Evolutionary conservation across 208 protist species (phyloP).

Genomic region (Acanthamoeba sp.): DNA sequence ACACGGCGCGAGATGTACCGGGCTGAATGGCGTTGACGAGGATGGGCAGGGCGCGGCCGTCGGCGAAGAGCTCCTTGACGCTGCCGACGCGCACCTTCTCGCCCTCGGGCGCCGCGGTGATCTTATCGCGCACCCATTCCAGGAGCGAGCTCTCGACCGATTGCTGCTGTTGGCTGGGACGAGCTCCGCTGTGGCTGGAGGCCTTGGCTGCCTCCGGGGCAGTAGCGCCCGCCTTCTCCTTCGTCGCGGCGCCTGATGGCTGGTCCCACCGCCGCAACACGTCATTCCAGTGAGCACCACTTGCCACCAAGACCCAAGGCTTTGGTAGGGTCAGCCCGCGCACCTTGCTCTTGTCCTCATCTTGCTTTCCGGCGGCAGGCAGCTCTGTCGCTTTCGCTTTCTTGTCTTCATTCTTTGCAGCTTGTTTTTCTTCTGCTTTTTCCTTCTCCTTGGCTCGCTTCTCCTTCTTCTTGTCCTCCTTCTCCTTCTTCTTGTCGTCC

Average conservation of each 20-base stretch:
- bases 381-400: background rate
- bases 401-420: conserved; percentile 23
- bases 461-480: background rate
- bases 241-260: too few species aligned
- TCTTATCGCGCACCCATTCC: conserved; percentile 27
- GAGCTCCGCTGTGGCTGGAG: background rate
- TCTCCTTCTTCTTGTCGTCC: background rate
- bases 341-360: too few species aligned
- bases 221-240: background rate
- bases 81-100: background rate
- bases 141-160: conserved; percentile 40
- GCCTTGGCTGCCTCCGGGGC: background rate
- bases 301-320: too few species aligned
- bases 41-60: conserved; percentile 13
- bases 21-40: conserved; percentile 46
- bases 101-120: background rate
- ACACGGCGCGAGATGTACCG: background rate
- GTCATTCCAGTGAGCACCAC: too few species aligned
- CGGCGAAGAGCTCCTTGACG: conserved; percentile 61
- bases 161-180: background rate
- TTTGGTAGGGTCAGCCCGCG: too few species aligned
- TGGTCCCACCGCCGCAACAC: too few species aligned
- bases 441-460: conserved; percentile 9
- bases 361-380: background rate
- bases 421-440: background rate